Evolutionary conservation across 2,329 filamentous ascomycete genomes (phyloP).

Genomic region (Plectosphaerella plurivora): DNA sequence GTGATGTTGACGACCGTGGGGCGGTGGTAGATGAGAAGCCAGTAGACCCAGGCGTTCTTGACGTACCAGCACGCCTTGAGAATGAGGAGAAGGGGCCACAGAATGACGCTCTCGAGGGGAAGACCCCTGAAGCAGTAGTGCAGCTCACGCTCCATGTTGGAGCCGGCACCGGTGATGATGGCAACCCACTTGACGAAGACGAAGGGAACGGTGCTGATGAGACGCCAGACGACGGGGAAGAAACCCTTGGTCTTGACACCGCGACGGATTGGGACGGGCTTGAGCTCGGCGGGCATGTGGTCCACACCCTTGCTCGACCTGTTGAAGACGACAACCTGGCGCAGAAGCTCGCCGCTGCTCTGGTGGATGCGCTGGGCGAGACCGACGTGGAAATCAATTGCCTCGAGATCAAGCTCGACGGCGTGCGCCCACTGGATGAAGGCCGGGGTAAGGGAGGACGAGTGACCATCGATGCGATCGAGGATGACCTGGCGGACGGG

Average conservation of each 20-base stretch:
- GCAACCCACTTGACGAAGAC: slow-evolving; percentile 25
- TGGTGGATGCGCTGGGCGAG: slow-evolving; percentile 11
- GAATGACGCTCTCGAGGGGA: slow-evolving; percentile 15
- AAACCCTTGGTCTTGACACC: slow-evolving; percentile 3
- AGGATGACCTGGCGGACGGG: slow-evolving; percentile 23
- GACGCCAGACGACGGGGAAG: slow-evolving; percentile 10
- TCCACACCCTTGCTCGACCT: slow-evolving; percentile 6
- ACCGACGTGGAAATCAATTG: slow-evolving; percentile 21
- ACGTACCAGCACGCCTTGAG: slow-evolving; percentile 25
- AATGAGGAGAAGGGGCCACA: slow-evolving; percentile 20
- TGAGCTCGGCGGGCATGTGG: slow-evolving; percentile 10
- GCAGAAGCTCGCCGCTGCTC: not conserved
- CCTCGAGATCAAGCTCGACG: slow-evolving; percentile 17
- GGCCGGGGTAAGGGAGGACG: slow-evolving; percentile 15
- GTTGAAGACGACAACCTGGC: slow-evolving; percentile 8
- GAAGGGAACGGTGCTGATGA: slow-evolving; percentile 15
- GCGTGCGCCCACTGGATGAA: slow-evolving; percentile 17
- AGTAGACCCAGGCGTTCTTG: slow-evolving; percentile 25
- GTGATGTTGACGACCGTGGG: slow-evolving; percentile 23
- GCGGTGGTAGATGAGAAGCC: slow-evolving; percentile 26
- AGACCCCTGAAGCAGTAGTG: slow-evolving; percentile 24
- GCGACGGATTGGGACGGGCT: slow-evolving; percentile 9
- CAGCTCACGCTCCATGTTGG: slow-evolving; percentile 29
- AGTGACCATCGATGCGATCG: slow-evolving; percentile 20
- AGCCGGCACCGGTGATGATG: slow-evolving; percentile 26